phyloP scores from a whole-genome alignment of 768 basidiomycete genomes.

The Cyclocybe cylindracea region DNA sequence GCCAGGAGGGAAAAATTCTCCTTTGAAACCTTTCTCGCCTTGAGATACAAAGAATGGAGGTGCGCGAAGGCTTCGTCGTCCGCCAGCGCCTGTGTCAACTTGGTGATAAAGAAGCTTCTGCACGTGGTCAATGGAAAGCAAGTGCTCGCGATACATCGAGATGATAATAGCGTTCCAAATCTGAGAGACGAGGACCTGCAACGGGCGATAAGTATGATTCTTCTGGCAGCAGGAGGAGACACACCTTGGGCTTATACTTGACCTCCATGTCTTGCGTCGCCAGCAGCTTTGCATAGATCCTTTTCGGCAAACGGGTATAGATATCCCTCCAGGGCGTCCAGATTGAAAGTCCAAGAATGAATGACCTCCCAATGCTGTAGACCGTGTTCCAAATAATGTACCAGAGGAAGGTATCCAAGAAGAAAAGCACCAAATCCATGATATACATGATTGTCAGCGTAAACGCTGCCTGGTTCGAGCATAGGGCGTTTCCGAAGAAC shows the following conservation, averaged over 20 bases:
- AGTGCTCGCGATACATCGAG: conserved; percentile 98
- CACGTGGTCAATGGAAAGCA: conserved; percentile 98
- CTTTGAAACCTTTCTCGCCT: conserved; percentile 75
- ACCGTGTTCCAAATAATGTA: conserved; percentile 99
- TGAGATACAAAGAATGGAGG: conserved; percentile 99
- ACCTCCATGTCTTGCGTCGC: conserved; percentile 96
- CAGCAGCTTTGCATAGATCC: conserved; percentile 94
- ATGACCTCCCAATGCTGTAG: conserved; percentile 85
- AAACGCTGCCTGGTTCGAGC: conserved; percentile 92
- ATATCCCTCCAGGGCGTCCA: conserved; percentile 99
- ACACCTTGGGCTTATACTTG: conserved; percentile 99
- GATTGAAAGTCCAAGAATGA: conserved; percentile 89
- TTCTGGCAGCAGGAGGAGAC: conserved; percentile 14
- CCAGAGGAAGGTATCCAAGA: conserved; percentile 99
- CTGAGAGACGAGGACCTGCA: conserved; percentile 92
- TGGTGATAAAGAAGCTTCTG: conserved; percentile 98
- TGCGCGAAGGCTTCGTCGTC: conserved; percentile 88
- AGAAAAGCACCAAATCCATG: conserved; percentile 97
- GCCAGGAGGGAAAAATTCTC: conserved; percentile 91
- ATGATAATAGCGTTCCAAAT: conserved; percentile 99
- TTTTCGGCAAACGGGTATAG: conserved; percentile 92
- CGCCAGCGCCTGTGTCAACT: conserved; percentile 76
- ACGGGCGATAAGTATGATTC: conserved; percentile 1
- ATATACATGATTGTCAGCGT: conserved; percentile 97
- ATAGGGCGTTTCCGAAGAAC: conserved; percentile 81